These are phyloP conservation scores for Coffea eugenioides DNA, from an alignment of 257 asterid species.

Conservation along the genomic window DNA sequence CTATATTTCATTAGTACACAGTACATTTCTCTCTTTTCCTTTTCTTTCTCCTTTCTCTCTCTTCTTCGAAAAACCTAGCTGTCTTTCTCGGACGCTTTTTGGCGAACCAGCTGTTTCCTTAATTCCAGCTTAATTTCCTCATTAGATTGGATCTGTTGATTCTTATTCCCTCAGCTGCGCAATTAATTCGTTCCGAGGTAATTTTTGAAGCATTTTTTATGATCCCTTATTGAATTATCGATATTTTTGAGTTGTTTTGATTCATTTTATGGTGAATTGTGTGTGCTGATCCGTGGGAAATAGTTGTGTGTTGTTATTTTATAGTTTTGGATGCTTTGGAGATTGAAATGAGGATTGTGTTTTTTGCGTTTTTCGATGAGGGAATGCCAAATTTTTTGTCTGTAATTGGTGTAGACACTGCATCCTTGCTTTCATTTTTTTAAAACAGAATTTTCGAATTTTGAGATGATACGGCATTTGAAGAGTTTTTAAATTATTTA, in stretches of 20 bases:
- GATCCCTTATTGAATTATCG: background rate
- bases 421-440: conserved; percentile 2
- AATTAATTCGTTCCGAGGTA: conserved; percentile 8
- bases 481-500: conserved; percentile 3
- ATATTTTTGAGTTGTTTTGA: background rate
- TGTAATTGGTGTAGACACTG: conserved; percentile 21
- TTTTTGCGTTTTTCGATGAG: conserved; percentile 2
- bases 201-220: background rate
- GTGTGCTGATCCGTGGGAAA: conserved; percentile 11
- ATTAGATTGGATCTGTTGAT: conserved; percentile 26
- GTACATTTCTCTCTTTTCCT: background rate
- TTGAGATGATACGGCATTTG: conserved; percentile 26
- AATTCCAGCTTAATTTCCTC: conserved; percentile 14
- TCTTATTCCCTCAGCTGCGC: background rate
- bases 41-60: background rate
- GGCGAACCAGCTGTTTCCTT: background rate
- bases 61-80: conserved; percentile 19
- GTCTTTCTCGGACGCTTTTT: conserved; percentile 20
- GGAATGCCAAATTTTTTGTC: conserved; percentile 17
- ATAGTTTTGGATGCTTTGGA: conserved; percentile 14
- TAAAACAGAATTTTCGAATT: conserved; percentile 11
- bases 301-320: background rate
- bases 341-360: conserved; percentile 7
- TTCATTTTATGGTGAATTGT: background rate
- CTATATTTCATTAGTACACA: conserved; percentile 9